phyloP scores from a whole-genome alignment of 768 basidiomycete species.

The Saitozyma podzolica region DNA sequence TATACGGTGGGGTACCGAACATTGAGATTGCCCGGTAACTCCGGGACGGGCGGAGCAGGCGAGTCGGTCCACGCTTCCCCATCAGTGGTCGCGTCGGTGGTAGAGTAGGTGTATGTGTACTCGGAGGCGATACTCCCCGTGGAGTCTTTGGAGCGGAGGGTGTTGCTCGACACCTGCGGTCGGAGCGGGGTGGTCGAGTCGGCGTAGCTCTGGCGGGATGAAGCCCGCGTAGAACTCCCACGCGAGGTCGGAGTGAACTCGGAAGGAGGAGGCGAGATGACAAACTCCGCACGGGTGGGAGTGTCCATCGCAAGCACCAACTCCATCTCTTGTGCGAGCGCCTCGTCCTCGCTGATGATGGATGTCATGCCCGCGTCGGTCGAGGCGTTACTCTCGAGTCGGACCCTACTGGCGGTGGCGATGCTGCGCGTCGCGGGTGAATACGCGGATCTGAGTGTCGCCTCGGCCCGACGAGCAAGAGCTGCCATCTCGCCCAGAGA shows the following conservation, averaged over 20 bases:
- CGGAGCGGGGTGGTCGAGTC: no score
- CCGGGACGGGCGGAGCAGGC: neutral
- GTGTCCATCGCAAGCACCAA: conserved; percentile 43
- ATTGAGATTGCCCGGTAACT: neutral
- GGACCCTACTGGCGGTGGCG: no score
- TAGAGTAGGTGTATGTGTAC: neutral
- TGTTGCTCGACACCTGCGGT: no score
- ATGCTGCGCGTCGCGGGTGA: neutral
- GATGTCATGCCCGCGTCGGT: conserved; percentile 10
- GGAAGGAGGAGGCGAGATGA: conserved; percentile 34
- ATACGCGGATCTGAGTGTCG: neutral
- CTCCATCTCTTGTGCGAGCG: conserved; percentile 41
- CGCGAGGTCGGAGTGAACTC: neutral
- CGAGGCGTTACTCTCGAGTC: neutral
- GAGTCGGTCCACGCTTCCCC: neutral
- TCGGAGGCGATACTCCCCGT: neutral
- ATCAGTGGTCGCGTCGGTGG: neutral
- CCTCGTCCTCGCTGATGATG: conserved; percentile 26
- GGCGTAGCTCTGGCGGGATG: no score
- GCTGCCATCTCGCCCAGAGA: no score
- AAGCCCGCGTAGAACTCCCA: neutral
- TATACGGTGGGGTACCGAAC: neutral
- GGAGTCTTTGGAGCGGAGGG: neutral
- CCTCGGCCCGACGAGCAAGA: neutral
- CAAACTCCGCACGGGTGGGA: conserved; percentile 44